A percentile compares a stretch with the other conserved stretches of the same genome.
Evolutionary conservation across 257 asterid species (phyloP).

Genomic region (Nicotiana undulata): DNA sequence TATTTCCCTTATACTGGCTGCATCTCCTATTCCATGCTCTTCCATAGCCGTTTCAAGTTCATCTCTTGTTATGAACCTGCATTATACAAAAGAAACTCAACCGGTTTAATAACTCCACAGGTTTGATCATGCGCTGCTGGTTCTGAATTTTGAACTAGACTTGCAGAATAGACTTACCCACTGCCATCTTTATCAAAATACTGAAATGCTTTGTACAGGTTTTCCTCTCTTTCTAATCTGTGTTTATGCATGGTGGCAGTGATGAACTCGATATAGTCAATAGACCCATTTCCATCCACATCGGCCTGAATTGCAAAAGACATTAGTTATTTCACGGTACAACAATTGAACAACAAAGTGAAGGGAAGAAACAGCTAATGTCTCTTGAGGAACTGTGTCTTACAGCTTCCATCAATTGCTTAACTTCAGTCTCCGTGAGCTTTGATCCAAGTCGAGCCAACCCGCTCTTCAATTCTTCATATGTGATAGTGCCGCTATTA

Average conservation of each 20-base stretch:
- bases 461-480: conserved; percentile 70
- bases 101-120: background rate
- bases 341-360: background rate
- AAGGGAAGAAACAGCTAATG: background rate
- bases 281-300: conserved; percentile 84
- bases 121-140: background rate
- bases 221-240: conserved; percentile 70
- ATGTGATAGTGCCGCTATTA: conserved; percentile 69
- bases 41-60: conserved; percentile 76
- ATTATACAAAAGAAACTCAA: background rate
- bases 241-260: conserved; percentile 90
- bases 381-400: conserved; percentile 7
- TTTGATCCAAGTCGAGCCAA: conserved; percentile 79
- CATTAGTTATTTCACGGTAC: background rate
- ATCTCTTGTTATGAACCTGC: conserved; percentile 67
- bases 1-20: conserved; percentile 55
- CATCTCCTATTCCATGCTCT: conserved; percentile 66
- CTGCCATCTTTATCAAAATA: conserved; percentile 70
- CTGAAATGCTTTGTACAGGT: conserved; percentile 65
- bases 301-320: conserved; percentile 45
- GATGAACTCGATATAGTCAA: conserved; percentile 74
- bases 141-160: background rate
- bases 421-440: conserved; percentile 69
- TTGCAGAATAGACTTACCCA: conserved; percentile 41
- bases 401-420: conserved; percentile 91